These are phyloP conservation scores for Brassica juncea DNA, from an alignment of 345 rosid species.

Conservation along the genomic window DNA sequence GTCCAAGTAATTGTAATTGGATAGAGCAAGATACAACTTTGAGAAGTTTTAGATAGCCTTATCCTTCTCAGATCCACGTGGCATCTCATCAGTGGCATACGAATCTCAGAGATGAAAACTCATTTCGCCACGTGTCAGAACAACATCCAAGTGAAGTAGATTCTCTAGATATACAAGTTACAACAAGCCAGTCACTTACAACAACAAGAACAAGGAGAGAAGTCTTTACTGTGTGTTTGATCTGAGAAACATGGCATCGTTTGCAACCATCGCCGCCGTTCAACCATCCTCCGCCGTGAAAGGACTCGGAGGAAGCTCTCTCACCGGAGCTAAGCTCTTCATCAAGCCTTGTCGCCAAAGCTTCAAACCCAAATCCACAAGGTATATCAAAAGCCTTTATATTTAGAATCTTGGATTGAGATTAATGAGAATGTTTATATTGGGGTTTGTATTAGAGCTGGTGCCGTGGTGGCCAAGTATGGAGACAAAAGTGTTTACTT, in stretches of 20 bases:
- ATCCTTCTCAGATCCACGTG: slow-evolving; percentile 61
- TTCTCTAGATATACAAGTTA: slow-evolving; percentile 33
- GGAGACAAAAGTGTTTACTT: slow-evolving; percentile 98
- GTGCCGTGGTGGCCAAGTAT: slow-evolving; percentile 82
- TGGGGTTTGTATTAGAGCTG: slow-evolving; percentile 39
- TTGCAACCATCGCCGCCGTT: slow-evolving; percentile 59
- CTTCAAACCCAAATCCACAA: slow-evolving; percentile 51
- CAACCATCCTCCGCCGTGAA: slow-evolving; percentile 62
- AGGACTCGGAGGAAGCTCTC: slow-evolving; percentile 75
- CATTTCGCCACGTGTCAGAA: slow-evolving; percentile 64
- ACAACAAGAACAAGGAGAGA: not conserved
- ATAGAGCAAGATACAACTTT: slow-evolving; percentile 5
- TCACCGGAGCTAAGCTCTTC: slow-evolving; percentile 67
- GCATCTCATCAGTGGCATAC: slow-evolving; percentile 45
- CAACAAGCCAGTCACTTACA: slow-evolving; percentile 18
- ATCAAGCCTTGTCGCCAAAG: slow-evolving; percentile 64
- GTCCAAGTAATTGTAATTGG: not conserved
- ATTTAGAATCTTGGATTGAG: slow-evolving; percentile 11
- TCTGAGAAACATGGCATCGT: slow-evolving; percentile 71
- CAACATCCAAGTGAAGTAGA: slow-evolving; percentile 42
- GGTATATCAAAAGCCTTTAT: slow-evolving; percentile 9
- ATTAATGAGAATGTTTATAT: not conserved
- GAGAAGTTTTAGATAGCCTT: slow-evolving; percentile 47
- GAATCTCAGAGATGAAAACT: slow-evolving; percentile 45
- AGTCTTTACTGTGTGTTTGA: not conserved